Evolutionary conservation across 768 basidiomycete genomes (phyloP).

Genomic region (Boletellus ananas): DNA sequence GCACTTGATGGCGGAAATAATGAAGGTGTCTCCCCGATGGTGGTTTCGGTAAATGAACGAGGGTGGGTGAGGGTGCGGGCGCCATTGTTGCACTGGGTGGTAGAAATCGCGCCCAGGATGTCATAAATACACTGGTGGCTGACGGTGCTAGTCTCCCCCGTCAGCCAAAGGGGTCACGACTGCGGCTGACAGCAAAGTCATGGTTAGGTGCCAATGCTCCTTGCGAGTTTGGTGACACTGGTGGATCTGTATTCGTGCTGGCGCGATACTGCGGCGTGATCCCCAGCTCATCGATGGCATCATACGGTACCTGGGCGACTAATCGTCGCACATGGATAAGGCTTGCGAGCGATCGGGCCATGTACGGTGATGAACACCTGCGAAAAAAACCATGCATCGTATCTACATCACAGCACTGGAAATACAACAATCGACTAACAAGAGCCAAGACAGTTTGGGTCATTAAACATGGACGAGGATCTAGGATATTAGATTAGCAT

Average conservation of each 20-base stretch:
- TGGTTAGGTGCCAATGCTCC: neutral
- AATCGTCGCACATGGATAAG: too few relatives aligned
- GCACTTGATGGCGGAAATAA: constrained; percentile 16
- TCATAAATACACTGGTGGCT: constrained; percentile 30
- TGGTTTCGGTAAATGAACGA: constrained; percentile 1
- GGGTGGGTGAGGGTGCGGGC: constrained; percentile 13
- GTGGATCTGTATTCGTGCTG: too few relatives aligned
- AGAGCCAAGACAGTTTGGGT: neutral
- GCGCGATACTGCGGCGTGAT: too few relatives aligned
- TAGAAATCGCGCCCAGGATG: neutral
- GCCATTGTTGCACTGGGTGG: constrained; percentile 17
- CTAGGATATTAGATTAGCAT: constrained; percentile 40
- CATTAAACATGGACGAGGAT: neutral
- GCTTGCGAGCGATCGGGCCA: too few relatives aligned
- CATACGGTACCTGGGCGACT: too few relatives aligned
- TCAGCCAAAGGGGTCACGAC: constrained; percentile 11
- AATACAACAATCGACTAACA: neutral
- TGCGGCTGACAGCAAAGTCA: constrained; percentile 19
- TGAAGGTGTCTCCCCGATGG: constrained; percentile 6
- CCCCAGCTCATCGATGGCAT: too few relatives aligned
- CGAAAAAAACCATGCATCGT: too few relatives aligned
- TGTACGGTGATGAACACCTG: too few relatives aligned
- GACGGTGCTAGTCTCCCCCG: constrained; percentile 9
- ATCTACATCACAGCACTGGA: too few relatives aligned
- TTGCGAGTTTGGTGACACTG: neutral